These are phyloP conservation scores for Alternaria hordeiaustralica DNA, from an alignment of 2,329 filamentous ascomycete genomes.

Conservation along the genomic window DNA sequence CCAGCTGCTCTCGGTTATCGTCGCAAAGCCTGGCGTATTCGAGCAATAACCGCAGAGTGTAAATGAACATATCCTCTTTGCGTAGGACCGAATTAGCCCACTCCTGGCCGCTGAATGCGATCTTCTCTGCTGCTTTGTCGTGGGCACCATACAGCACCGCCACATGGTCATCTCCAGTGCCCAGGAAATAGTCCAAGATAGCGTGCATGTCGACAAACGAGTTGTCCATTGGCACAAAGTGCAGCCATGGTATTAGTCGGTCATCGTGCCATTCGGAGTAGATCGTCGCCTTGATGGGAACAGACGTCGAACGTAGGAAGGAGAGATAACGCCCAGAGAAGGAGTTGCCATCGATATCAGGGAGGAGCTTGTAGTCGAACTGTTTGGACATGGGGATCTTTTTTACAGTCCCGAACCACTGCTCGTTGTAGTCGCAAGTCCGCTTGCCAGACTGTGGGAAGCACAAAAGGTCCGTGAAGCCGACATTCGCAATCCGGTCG, in stretches of 20 bases:
- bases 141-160: constrained; percentile 35
- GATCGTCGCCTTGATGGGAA: constrained; percentile 79
- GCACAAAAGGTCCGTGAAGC: constrained; percentile 55
- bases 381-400: constrained; percentile 49
- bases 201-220: constrained; percentile 74
- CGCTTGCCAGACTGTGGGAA: constrained; percentile 46
- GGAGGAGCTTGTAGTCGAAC: constrained; percentile 68
- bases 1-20: constrained; percentile 50
- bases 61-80: constrained; percentile 76
- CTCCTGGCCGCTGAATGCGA: constrained; percentile 68
- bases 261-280: constrained; percentile 82
- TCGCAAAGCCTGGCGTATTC: constrained; percentile 54
- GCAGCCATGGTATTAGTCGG: constrained; percentile 74
- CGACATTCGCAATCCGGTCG: constrained; percentile 48
- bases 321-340: constrained; percentile 50
- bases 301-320: constrained; percentile 71
- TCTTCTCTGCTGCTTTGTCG: constrained; percentile 66
- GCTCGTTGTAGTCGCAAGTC: constrained; percentile 56
- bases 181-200: constrained; percentile 76
- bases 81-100: constrained; percentile 74
- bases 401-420: constrained; percentile 46
- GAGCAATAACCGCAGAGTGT: constrained; percentile 65
- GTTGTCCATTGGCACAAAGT: constrained; percentile 84
- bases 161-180: constrained; percentile 38
- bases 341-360: constrained; percentile 75